phyloP scores from a whole-genome alignment of 2,329 filamentous ascomycete genomes.

The Trichoderma koningiopsis region DNA sequence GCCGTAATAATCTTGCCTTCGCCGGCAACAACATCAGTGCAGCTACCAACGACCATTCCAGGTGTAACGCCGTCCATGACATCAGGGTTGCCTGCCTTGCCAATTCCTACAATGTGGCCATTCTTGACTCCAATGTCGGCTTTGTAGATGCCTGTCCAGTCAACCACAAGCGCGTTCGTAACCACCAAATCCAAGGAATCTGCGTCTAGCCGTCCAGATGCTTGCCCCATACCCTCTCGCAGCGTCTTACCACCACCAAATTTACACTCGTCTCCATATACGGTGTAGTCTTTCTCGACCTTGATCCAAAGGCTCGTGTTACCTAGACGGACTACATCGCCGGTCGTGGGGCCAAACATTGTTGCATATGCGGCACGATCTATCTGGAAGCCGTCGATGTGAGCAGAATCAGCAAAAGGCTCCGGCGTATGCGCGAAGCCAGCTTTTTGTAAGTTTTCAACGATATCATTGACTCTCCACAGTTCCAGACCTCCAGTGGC shows the following conservation, averaged over 20 bases:
- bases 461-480: conserved; percentile 64
- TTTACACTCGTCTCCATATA: conserved; percentile 90
- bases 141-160: conserved; percentile 93
- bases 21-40: conserved; percentile 88
- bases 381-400: conserved; percentile 68
- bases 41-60: conserved; percentile 79
- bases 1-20: conserved; percentile 91
- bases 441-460: conserved; percentile 65
- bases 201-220: conserved; percentile 70
- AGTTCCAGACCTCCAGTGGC: conserved; percentile 72
- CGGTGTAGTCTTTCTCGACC: conserved; percentile 82
- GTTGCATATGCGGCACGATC: conserved; percentile 75
- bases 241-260: conserved; percentile 95
- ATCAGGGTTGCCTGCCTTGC: conserved; percentile 96
- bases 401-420: conserved; percentile 55
- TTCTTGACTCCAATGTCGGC: conserved; percentile 93
- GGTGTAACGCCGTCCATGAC: conserved; percentile 86
- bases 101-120: conserved; percentile 83
- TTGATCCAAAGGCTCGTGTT: conserved; percentile 86
- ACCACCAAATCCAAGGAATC: conserved; percentile 83
- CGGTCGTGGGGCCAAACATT: conserved; percentile 93
- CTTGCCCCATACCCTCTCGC: conserved; percentile 94
- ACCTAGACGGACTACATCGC: conserved; percentile 80
- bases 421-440: conserved; percentile 79
- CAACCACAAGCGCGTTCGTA: conserved; percentile 85